Base-by-base conservation (phyloP, 2,329 filamentous ascomycete species). In the Apiospora arundinis region DNA sequence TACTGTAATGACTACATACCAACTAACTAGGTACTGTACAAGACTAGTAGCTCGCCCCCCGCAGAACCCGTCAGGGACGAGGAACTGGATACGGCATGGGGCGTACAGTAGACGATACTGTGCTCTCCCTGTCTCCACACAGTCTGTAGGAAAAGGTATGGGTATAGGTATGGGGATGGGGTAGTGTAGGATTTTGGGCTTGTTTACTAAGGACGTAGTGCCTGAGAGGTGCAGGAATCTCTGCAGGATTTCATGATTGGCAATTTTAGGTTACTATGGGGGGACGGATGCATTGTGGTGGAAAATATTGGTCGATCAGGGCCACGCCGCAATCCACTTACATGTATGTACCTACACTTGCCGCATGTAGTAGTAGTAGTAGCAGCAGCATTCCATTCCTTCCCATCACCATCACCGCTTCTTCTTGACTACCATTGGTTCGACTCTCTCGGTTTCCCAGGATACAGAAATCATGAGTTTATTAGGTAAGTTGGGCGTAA, bases 71-170 rank as follows among this genome's bases (percentile, higher is more conserved):
- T 32, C 25, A 25, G 21, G 21, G 2, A 48, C 9, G 9, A 12
- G 48, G n/a, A 56, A 56, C 11, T 56, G 25, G 23, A 28, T 28
- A 56, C 49, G 52, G 18, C 52, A 63, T 32, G 16, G 32, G 42
- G 42, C 16, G 56, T 40, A 63, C 56, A 63, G 56, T 63, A 40
- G 32, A 63, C 32, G 56, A 63, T 63, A 63, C 56, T 63, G 56
- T 63, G 56, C 56, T 63, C 56, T 40, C 11, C 32, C 11, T n/a
- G 56, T 56, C 32, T 23, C 56, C 56, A 63, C 56, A 63, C 56
- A 63, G 56, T 63, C 12, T 40, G 56, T 40, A 40, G 32, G 32
- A 40, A 63, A 21, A 56, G 44, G 14, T 46, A 46, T 18, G 32
- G 32, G 32, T 32, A 32, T 32, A 32, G 32, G 32, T 32, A 32